Conservation (phyloP, 345 rosid species). For the Eucalyptus cloeziana region DNA sequence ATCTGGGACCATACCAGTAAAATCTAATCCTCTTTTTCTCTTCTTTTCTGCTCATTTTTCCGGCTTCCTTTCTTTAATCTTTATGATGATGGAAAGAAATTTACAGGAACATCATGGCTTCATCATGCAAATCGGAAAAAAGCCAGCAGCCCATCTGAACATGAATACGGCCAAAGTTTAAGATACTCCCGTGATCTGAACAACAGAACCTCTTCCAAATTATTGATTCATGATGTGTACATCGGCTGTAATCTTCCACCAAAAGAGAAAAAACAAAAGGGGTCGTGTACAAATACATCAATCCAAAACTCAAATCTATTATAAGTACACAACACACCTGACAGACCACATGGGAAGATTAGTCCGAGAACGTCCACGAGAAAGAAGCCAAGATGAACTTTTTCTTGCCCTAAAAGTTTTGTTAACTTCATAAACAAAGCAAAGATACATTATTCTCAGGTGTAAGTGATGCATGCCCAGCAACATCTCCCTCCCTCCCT, state of each 20-base stretch:
- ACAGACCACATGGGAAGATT: neutral
- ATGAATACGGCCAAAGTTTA: neutral
- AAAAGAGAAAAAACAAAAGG: neutral
- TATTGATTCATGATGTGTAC: neutral
- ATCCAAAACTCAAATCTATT: neutral
- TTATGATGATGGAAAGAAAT: neutral
- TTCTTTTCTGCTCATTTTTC: neutral
- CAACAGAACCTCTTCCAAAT: neutral
- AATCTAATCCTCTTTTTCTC: neutral
- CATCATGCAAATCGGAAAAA: neutral
- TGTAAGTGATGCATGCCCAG: conserved; percentile 79
- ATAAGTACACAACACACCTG: neutral
- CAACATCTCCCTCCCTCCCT: conserved; percentile 4
- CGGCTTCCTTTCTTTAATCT: neutral
- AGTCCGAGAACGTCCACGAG: neutral
- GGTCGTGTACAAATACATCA: neutral
- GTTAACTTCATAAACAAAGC: neutral
- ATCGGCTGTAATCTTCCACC: neutral
- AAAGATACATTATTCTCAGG: conserved; percentile 20
- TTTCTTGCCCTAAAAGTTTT: neutral
- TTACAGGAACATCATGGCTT: neutral
- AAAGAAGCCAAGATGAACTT: neutral
- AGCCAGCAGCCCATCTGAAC: neutral
- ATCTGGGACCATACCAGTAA: neutral
- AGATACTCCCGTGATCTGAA: neutral